phyloP scores from a whole-genome alignment of 306 rosid genomes.

The Begonia fuchsioides region DNA sequence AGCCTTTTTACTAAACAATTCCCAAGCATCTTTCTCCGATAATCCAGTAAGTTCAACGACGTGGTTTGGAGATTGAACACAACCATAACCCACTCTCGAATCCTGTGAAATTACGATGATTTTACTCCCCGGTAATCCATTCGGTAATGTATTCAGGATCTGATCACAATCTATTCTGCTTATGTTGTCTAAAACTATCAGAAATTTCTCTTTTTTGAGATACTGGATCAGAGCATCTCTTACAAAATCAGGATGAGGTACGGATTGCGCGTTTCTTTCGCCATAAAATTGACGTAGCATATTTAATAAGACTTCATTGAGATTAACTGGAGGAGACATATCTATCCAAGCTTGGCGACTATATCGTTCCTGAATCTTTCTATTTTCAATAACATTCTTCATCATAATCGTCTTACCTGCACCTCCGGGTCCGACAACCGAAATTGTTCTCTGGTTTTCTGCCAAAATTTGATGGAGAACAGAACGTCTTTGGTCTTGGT shows the following conservation, averaged over 20 bases:
- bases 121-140: slow-evolving; percentile 6
- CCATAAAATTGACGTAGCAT: not conserved
- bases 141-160: not conserved
- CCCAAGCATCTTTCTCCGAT: not conserved
- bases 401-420: slow-evolving; percentile 1
- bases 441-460: not conserved
- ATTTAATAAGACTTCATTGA: not conserved
- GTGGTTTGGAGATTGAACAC: not conserved
- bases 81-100: not conserved
- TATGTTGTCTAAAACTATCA: slow-evolving; percentile 7
- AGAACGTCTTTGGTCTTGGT: not conserved
- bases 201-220: not conserved
- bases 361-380: not conserved
- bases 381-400: not conserved
- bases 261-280: not conserved
- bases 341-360: slow-evolving; percentile 7
- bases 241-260: not conserved
- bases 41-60: slow-evolving; percentile 4
- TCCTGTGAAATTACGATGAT: not conserved
- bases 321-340: not conserved
- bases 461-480: not conserved
- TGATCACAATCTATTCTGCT: not conserved
- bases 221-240: not conserved
- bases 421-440: slow-evolving; percentile 1
- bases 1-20: slow-evolving; percentile 4